A percentile compares a stretch with the other conserved stretches of the same genome.
phyloP scores from a whole-genome alignment of 352 stramenopile genomes.

The Pythium guiyangense region DNA sequence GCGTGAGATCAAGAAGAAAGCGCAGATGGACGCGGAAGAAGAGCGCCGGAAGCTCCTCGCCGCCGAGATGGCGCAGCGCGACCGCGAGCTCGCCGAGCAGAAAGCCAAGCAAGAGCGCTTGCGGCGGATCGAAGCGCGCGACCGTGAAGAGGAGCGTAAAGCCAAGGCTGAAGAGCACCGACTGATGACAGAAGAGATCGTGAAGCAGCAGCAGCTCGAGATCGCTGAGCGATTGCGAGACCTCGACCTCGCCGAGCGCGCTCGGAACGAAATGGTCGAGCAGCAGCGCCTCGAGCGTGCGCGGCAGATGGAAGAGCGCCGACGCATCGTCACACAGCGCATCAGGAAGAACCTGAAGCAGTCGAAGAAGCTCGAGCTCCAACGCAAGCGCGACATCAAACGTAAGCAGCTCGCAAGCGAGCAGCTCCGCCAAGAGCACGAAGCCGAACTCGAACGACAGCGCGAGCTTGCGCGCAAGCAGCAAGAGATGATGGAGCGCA shows the following conservation, averaged over 20 bases:
- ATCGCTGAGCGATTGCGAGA: conserved; percentile 56
- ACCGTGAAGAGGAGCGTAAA: conserved; percentile 71
- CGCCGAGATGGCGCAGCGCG: conserved; percentile 59
- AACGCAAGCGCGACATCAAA: conserved; percentile 62
- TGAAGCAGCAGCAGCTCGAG: conserved; percentile 62
- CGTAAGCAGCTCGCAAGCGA: conserved; percentile 59
- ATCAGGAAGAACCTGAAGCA: conserved; percentile 72
- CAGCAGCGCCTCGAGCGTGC: conserved; percentile 58
- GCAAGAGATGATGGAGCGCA: conserved; percentile 66
- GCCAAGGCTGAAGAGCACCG: conserved; percentile 72
- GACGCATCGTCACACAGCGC: conserved; percentile 47
- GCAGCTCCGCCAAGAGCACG: conserved; percentile 45
- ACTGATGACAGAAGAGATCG: conserved; percentile 41
- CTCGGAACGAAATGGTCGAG: conserved; percentile 71
- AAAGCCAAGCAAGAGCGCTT: conserved; percentile 74
- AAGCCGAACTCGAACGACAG: conserved; percentile 52
- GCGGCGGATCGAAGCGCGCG: conserved; percentile 51
- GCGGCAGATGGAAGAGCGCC: conserved; percentile 60
- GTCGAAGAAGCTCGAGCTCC: conserved; percentile 49
- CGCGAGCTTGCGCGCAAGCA: conserved; percentile 56
- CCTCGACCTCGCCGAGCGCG: conserved; percentile 56
- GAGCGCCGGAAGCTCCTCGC: conserved; percentile 60
- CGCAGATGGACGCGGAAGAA: conserved; percentile 79
- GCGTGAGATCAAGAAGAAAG: conserved; percentile 81
- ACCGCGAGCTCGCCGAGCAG: conserved; percentile 71